phyloP scores from a whole-genome alignment of 192 early-diverging fungal genomes.

The Coemansia biformis region DNA sequence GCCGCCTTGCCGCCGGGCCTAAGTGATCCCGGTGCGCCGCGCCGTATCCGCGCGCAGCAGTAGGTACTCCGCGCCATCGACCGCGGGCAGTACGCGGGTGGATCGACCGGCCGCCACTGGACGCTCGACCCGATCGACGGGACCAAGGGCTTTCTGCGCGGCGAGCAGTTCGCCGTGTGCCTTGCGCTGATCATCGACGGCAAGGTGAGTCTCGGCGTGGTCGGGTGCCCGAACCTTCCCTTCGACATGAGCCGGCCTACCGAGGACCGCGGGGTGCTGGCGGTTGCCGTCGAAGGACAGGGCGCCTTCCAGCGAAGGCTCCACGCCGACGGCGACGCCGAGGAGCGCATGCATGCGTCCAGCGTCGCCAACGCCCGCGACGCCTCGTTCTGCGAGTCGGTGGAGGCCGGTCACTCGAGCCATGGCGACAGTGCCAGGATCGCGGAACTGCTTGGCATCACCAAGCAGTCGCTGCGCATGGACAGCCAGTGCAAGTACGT shows the following conservation, averaged over 20 bases:
- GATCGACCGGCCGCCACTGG: conserved; percentile 70
- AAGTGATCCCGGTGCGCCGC: too few relatives aligned
- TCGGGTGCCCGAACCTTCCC: conserved; percentile 80
- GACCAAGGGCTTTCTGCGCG: conserved; percentile 97
- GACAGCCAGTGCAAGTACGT: conserved; percentile 98
- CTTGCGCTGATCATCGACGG: conserved; percentile 88
- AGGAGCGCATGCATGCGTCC: conserved; percentile 57
- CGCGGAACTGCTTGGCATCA: conserved; percentile 74
- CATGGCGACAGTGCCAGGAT: conserved; percentile 78
- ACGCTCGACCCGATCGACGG: conserved; percentile 90
- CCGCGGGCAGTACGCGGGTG: conserved; percentile 77
- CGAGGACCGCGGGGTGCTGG: conserved; percentile 71
- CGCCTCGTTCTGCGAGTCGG: conserved; percentile 89
- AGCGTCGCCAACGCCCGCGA: conserved; percentile 52
- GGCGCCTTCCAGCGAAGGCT: conserved; percentile 80
- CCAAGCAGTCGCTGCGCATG: conserved; percentile 76
- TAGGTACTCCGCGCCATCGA: conserved; percentile 86
- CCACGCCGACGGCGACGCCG: conserved; percentile 18
- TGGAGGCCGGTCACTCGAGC: conserved; percentile 85
- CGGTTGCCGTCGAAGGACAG: conserved; percentile 78
- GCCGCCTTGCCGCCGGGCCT: too few relatives aligned
- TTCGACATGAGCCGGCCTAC: conserved; percentile 55
- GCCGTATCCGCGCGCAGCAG: too few relatives aligned
- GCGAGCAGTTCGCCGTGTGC: conserved; percentile 96
- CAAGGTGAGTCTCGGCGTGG: conserved; percentile 80